Evolutionary conservation across 306 rosid species (phyloP), one percentile per base, ranked within the genome.

Genomic region (Purshia tridentata): DNA sequence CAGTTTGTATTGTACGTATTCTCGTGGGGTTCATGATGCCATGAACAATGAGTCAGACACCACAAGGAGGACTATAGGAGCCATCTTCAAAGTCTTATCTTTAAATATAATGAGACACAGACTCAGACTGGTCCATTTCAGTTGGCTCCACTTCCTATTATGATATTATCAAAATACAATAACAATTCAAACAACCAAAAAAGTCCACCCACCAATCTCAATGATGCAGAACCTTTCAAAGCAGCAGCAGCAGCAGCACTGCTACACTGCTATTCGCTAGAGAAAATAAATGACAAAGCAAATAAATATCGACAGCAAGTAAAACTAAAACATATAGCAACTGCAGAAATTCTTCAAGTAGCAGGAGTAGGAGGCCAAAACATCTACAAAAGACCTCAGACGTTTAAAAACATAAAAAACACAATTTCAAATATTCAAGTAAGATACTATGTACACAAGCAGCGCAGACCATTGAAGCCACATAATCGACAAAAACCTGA

Each of bases 391-490:
- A 45, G 69, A 60, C 47, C 56, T 4, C 29, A 8, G 11, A 9
- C 9, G 4, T 71, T 55, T 5, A 47, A 54, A 64, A 64, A 5
- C 52, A 48, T 44, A 35, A 47, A 72, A 71, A 53, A n/a, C 69
- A 45, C 44, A n/a, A 62, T 40, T 41, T 70, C 47, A 52, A 77
- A 47, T 65, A 72, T 76, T 65, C 82, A 58, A 52, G 71, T 6
- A 74, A 65, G 46, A 46, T 40, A 73, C 70, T 85, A 75, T 81
- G 89, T 85, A 87, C 88, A 88, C 44, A 59, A 42, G 77, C 77
- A 67, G 51, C 29, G 47, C 44, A 75, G 53, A 74, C 45, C 11
- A 63, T 75, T 60, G 63, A 75, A 72, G 64, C 65, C 52, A 23
- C 69, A 22, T 22, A 69, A 9, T 5, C 70, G 77, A 65, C 76